phyloP scores from a whole-genome alignment of 2,329 filamentous ascomycete species.

The Pseudogymnoascus sp. region DNA sequence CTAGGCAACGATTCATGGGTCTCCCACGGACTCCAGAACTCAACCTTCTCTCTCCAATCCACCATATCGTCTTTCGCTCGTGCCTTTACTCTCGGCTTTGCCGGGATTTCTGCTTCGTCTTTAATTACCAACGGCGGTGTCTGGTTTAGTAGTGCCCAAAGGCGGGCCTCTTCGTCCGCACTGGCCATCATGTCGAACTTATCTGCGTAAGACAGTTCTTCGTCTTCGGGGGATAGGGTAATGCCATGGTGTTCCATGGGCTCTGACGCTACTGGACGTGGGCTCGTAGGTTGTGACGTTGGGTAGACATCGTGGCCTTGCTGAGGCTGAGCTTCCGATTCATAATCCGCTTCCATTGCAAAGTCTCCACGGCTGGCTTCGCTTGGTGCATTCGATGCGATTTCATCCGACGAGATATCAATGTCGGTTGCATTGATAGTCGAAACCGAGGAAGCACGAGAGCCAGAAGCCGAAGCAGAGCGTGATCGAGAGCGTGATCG shows the following conservation, averaged over 20 bases:
- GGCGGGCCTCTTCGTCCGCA: conserved; percentile 19
- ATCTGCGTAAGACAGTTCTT: conserved; percentile 15
- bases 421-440: conserved; percentile 1
- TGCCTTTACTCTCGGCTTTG: not conserved
- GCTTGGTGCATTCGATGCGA: not conserved
- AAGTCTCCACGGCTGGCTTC: conserved; percentile 10
- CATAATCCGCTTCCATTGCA: not conserved
- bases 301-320: not conserved
- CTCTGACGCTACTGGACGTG: not conserved
- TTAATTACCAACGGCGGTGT: conserved; percentile 21
- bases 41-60: conserved; percentile 23
- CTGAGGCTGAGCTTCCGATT: not conserved
- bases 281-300: not conserved
- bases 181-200: conserved; percentile 21
- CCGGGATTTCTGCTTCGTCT: not conserved
- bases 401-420: not conserved
- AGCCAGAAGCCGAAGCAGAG: conserved; percentile 13
- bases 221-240: not conserved
- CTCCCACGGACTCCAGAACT: conserved; percentile 27
- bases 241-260: not conserved
- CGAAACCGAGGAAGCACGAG: not conserved
- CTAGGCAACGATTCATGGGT: not conserved
- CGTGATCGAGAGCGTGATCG: conserved; percentile 22
- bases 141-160: conserved; percentile 25
- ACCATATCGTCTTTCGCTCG: not conserved